phyloP scores from a whole-genome alignment of 106 monocot genomes.

The Iris macrosiphon region DNA sequence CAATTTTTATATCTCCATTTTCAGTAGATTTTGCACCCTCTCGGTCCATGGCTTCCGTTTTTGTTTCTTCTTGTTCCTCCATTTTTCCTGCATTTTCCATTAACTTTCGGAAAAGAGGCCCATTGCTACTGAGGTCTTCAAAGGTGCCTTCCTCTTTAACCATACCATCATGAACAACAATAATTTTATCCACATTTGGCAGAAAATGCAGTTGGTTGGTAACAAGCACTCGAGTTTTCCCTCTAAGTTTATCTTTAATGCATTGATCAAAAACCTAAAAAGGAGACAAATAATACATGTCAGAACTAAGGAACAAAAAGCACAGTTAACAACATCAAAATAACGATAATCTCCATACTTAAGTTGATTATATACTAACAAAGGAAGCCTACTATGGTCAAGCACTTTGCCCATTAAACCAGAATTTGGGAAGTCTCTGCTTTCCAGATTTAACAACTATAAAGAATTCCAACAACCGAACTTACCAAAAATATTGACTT shows the following conservation, averaged over 20 bases:
- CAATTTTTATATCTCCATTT: slow-evolving; percentile 33
- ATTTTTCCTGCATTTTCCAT: slow-evolving; percentile 99
- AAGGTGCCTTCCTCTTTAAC: slow-evolving; percentile 95
- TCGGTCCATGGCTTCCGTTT: slow-evolving; percentile 18
- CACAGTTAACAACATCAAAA: not conserved
- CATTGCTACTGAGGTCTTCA: slow-evolving; percentile 73
- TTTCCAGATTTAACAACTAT: too few species aligned
- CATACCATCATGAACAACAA: slow-evolving; percentile 90
- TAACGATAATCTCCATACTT: not conserved
- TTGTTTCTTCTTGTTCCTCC: slow-evolving; percentile 78
- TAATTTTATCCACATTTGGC: slow-evolving; percentile 82
- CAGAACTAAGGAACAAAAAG: not conserved
- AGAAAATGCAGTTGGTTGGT: slow-evolving; percentile 99
- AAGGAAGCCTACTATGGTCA: not conserved
- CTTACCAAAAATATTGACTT: too few species aligned
- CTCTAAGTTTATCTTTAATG: slow-evolving; percentile 79
- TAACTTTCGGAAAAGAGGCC: slow-evolving; percentile 75
- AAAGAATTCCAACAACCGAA: too few species aligned
- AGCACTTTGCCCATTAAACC: not conserved
- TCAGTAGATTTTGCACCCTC: slow-evolving; percentile 20
- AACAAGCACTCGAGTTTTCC: slow-evolving; percentile 95
- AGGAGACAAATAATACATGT: slow-evolving; percentile 7
- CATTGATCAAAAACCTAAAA: slow-evolving; percentile 95
- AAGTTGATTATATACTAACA: not conserved
- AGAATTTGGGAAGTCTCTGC: not conserved